Evolutionary conservation across 257 asterid species (phyloP), one percentile per base, ranked within the genome.

Genomic region (Gynochthodes officinalis): DNA sequence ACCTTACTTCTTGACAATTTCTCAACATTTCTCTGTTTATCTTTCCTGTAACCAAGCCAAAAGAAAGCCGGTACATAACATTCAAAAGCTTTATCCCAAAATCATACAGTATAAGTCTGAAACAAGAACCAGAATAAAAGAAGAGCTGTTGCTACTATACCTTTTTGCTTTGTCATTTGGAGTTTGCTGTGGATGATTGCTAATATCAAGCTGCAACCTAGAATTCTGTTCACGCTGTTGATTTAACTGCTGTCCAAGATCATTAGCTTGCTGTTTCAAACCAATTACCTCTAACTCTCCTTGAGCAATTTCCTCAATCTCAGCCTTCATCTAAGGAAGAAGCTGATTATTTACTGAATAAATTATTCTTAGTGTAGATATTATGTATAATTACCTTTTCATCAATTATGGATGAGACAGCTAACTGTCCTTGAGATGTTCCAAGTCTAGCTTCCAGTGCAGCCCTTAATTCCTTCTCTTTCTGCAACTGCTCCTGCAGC

Each of bases 1-100:
- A 92, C 98, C 98, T 88, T 91, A 84, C 81, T 88, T 80, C 87
- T 82, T 61, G 86, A 77, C 48, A 79, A 63, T 81, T 65, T 89
- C 55, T 85, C 90, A 52, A 53, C 81, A 62, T 78, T 84, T 60
- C 27, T 78, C 32, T 79, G 85, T 74, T 76, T 89, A 70, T 86
- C 87, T 80, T 81, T 89, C 81, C 90, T 91, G 90, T 67, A 77
- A 59, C 60, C 49, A 37, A 75, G 65, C 50, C 33, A 28, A 40
- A 63, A 49, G 48, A 67, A 69, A 71, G 49, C 54, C 61, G 37
- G 67, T 57, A 70, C 52, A 62, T 27, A n/a, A 64, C 28, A 43
- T n/a, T n/a, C n/a, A n/a, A n/a, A n/a, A 30, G 25, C 27, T 14
- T 15, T 72, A 44, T 28, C 19, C 60, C 10, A 54, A 46, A 57